Base-by-base conservation (phyloP, 352 stramenopile genomes). In the Phytophthora ohioensis region DNA sequence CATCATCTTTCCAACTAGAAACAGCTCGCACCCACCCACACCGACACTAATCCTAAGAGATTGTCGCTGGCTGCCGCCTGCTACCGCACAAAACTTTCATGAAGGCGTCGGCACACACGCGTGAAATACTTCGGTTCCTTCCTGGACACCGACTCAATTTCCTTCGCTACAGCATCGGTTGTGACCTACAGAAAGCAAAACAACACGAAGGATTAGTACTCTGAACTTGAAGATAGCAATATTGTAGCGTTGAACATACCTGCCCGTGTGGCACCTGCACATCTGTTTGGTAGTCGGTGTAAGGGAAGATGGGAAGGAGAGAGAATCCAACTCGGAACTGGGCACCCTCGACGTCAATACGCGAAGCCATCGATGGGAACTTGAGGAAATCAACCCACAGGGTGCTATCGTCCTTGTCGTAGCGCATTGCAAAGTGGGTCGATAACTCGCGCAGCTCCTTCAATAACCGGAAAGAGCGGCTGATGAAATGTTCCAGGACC, bases 361-460 rank as follows among this genome's bases (percentile, higher is more conserved):
- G 55, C 11, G 55, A 74, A 42, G 59, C 48, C 7, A 56, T 47
- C 9, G 73, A 73, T 5, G 84, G 80, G 39, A 91, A 92, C 52
- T 86, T 85, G 32, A 90, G 56, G 49, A 94, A 92, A 49, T 91
- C 80, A 38, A 90, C 67, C 80, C 81, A 91, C 2, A 94, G 66
- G 32, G 75, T 73, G 32, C 71, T 76, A 15, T 78, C 58, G 10
- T 88, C 67, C 36, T 73, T 51, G 45, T 81, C 71, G 47, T 90
- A 84, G 21, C 76, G 72, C 68, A 91, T 68, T 4, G 69, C 64
- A 59, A 85, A 90, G 51, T 74, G 67, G 7, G 75, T 84, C 38
- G 86, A 94, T 7, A 94, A 73, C 11, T 74, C 56, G 13, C 86
- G 84, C 36, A 94, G 53, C 21, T 92, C 84, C 12, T 69, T 75